Evolutionary conservation across 2,329 filamentous ascomycete species (phyloP).

Genomic region (Akanthomyces uredinophilus): DNA sequence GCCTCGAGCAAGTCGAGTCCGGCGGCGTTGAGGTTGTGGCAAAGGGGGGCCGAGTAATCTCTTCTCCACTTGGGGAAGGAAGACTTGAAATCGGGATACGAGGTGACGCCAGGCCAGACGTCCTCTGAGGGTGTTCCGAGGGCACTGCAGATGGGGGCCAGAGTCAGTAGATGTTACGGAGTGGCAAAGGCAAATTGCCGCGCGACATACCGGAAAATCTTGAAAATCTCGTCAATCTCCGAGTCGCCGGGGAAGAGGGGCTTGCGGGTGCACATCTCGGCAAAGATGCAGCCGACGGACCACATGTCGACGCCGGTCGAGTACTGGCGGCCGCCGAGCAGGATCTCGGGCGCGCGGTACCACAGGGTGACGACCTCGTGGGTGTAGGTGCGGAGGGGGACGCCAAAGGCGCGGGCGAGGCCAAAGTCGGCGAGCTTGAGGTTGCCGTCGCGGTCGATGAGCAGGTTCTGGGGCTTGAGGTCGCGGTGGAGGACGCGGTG

Average conservation of each 20-base stretch:
- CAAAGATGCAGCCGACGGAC: conserved; percentile 91
- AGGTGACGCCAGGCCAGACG: conserved; percentile 87
- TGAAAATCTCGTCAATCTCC: conserved; percentile 46
- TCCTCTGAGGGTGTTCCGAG: conserved; percentile 80
- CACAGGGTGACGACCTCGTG: conserved; percentile 93
- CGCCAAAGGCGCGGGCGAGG: conserved; percentile 83
- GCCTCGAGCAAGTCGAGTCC: conserved; percentile 63
- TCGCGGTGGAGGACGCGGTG: conserved; percentile 85
- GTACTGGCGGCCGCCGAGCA: conserved; percentile 86
- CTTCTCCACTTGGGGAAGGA: conserved; percentile 89
- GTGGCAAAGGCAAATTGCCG: too few relatives aligned
- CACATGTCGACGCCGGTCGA: conserved; percentile 95
- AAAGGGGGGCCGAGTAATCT: conserved; percentile 60
- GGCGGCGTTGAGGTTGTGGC: conserved; percentile 66
- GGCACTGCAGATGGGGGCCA: conserved; percentile 40
- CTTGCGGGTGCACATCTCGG: conserved; percentile 93
- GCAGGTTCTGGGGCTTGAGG: conserved; percentile 83
- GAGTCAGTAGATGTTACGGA: not conserved
- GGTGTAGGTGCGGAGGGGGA: conserved; percentile 85
- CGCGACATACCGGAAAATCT: conserved; percentile 75
- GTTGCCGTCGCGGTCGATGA: conserved; percentile 82
- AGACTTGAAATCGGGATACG: conserved; percentile 87
- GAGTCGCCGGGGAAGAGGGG: conserved; percentile 89
- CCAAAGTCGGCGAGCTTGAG: conserved; percentile 89
- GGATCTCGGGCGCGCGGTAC: conserved; percentile 88